phyloP scores from a whole-genome alignment of 2,329 filamentous ascomycete genomes.

The Fusarium chaquense region DNA sequence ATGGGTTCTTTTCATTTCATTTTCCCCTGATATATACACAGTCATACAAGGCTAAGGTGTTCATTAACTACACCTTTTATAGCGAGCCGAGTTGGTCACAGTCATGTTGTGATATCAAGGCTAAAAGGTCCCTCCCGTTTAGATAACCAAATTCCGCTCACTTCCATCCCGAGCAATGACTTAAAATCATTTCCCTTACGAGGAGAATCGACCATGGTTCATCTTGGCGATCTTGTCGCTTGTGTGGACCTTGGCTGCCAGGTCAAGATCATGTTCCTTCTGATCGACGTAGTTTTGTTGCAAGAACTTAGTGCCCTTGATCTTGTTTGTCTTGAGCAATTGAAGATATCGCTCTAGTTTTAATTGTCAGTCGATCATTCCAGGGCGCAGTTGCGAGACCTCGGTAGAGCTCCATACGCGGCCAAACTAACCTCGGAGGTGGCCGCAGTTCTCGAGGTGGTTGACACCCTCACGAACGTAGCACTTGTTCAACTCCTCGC shows the following conservation, averaged over 20 bases:
- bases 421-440: slow-evolving; percentile 76
- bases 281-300: slow-evolving; percentile 80
- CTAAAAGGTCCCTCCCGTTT: slow-evolving; percentile 39
- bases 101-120: slow-evolving; percentile 39
- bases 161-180: slow-evolving; percentile 15
- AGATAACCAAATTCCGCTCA: slow-evolving; percentile 29
- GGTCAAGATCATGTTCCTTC: slow-evolving; percentile 57
- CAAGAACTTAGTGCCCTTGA: slow-evolving; percentile 83
- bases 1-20: slow-evolving; percentile 44
- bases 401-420: slow-evolving; percentile 6
- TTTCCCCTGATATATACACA: slow-evolving; percentile 52
- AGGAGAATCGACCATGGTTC: slow-evolving; percentile 52
- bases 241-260: slow-evolving; percentile 55
- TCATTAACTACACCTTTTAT: slow-evolving; percentile 30
- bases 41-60: slow-evolving; percentile 48
- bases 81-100: slow-evolving; percentile 36
- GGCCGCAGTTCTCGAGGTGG: slow-evolving; percentile 88
- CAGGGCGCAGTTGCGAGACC: neutral
- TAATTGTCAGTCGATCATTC: slow-evolving; percentile 30
- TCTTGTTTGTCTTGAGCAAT: slow-evolving; percentile 79
- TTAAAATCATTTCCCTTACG: slow-evolving; percentile 37
- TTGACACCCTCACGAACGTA: slow-evolving; percentile 88
- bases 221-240: slow-evolving; percentile 56
- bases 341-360: slow-evolving; percentile 80
- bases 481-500: slow-evolving; percentile 87